These are phyloP conservation scores for Pleodorina starrii DNA, from an alignment of 139 green algal species.

Conservation along the genomic window DNA sequence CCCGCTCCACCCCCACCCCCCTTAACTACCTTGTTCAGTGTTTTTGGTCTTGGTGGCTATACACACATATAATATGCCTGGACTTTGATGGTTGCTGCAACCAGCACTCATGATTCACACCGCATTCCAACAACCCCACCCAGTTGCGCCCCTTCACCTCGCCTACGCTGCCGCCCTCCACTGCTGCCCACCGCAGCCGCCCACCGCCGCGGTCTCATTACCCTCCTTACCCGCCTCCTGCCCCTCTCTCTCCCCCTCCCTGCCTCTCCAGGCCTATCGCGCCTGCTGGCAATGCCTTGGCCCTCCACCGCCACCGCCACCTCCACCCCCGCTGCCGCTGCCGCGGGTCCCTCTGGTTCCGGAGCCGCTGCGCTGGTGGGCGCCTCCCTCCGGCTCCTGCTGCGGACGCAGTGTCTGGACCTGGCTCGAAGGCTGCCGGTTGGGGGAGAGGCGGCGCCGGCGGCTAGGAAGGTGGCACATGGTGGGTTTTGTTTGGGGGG, in stretches of 20 bases:
- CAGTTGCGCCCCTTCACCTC: not conserved
- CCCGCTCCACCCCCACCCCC: too few species aligned
- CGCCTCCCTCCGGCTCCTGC: not conserved
- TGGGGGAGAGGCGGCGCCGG: conserved; percentile 12
- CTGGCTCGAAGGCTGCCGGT: conserved; percentile 4
- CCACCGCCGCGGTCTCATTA: too few species aligned
- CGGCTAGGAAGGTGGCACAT: not conserved
- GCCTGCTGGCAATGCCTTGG: conserved; percentile 27
- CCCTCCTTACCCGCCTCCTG: too few species aligned
- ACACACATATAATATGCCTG: too few species aligned
- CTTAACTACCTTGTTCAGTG: too few species aligned
- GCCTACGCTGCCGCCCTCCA: not conserved
- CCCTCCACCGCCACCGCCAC: not conserved
- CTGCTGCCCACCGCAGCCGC: too few species aligned
- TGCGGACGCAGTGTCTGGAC: conserved; percentile 5
- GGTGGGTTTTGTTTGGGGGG: too few species aligned
- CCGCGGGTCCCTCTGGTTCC: not conserved
- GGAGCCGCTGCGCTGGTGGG: not conserved
- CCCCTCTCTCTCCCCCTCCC: not conserved
- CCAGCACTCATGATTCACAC: not conserved
- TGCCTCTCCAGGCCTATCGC: conserved; percentile 6
- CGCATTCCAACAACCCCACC: not conserved
- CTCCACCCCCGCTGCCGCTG: not conserved
- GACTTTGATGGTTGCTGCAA: too few species aligned
- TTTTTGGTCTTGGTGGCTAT: too few species aligned